A percentile compares a stretch with the other conserved stretches of the same genome.
These are phyloP conservation scores for Penicillium sp. DNA, from an alignment of 2,329 filamentous ascomycete genomes.

Conservation along the genomic window DNA sequence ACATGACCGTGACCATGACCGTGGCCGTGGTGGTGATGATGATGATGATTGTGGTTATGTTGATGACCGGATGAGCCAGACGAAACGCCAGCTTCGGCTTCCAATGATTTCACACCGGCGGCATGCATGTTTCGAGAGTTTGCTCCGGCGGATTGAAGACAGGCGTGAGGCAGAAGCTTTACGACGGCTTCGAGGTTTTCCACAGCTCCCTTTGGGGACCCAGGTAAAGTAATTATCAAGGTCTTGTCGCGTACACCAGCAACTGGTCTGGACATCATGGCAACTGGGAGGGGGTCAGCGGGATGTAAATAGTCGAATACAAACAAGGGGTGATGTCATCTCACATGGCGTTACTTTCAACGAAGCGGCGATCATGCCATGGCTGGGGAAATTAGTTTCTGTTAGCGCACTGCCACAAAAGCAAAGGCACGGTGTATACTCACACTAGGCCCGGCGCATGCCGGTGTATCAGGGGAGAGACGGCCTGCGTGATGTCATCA, in stretches of 20 bases:
- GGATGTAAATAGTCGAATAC: constrained; percentile 14
- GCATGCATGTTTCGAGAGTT: constrained; percentile 77
- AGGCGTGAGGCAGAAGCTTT: constrained; percentile 93
- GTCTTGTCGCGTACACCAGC: constrained; percentile 81
- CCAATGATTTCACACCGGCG: constrained; percentile 79
- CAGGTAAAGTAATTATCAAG: constrained; percentile 83
- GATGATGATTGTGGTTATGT: constrained; percentile 33
- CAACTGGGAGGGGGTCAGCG: constrained; percentile 60
- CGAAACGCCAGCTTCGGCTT: constrained; percentile 71
- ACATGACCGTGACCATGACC: constrained; percentile 62
- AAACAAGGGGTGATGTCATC: constrained; percentile 34
- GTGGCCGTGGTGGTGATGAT: constrained; percentile 51
- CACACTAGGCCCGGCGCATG: constrained; percentile 82
- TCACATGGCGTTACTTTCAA: constrained; percentile 84
- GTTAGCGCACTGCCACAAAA: constrained; percentile 4
- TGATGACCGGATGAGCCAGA: constrained; percentile 3
- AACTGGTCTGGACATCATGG: constrained; percentile 92
- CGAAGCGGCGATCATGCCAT: constrained; percentile 87
- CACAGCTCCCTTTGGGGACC: constrained; percentile 89
- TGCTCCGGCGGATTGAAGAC: constrained; percentile 77
- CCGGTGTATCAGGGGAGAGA: constrained; percentile 75
- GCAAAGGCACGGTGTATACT: constrained; percentile 35
- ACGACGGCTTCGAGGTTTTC: constrained; percentile 89
- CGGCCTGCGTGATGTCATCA: constrained; percentile 56
- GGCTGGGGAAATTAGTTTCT: constrained; percentile 46